Evolutionary conservation across 2,329 filamentous ascomycete genomes (phyloP).

Genomic region (Claviceps maximensis): DNA sequence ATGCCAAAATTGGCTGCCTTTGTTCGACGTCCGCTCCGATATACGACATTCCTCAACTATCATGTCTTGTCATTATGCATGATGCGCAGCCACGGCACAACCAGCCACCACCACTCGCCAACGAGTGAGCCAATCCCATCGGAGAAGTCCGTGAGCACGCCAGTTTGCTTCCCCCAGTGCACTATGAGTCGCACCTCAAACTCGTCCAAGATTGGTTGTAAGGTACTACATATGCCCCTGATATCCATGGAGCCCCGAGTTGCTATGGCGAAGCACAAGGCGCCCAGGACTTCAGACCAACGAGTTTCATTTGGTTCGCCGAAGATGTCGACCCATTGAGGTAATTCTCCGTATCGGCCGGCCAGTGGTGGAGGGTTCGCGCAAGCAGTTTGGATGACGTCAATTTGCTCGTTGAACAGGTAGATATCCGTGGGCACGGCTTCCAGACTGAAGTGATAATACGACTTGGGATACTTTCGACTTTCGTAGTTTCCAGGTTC

Average conservation of each 20-base stretch:
- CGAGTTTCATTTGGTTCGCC: conserved; percentile 41
- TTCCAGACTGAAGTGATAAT: conserved; percentile 50
- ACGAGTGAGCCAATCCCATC: conserved; percentile 30
- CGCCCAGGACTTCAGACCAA: conserved; percentile 52
- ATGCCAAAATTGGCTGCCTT: neutral
- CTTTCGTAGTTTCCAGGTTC: conserved; percentile 59
- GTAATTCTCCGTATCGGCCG: conserved; percentile 38
- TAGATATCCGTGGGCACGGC: conserved; percentile 52
- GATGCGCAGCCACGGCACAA: conserved; percentile 23
- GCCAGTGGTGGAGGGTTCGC: conserved; percentile 27
- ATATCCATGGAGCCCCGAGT: conserved; percentile 45
- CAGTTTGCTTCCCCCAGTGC: conserved; percentile 43
- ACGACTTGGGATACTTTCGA: conserved; percentile 50
- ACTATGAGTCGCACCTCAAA: conserved; percentile 49
- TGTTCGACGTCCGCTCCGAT: too few relatives aligned
- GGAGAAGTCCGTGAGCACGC: conserved; percentile 32
- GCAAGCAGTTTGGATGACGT: conserved; percentile 24
- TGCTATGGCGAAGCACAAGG: conserved; percentile 48
- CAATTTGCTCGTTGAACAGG: conserved; percentile 37
- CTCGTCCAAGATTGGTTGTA: conserved; percentile 45
- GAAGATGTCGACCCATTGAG: conserved; percentile 62
- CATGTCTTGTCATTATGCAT: neutral
- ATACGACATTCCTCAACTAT: neutral
- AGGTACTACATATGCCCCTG: conserved; percentile 37
- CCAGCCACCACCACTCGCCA: conserved; percentile 57